Evolutionary conservation across 768 basidiomycete genomes (phyloP), one percentile per base, ranked within the genome.

Genomic region (Holtermanniella nyarrowii): DNA sequence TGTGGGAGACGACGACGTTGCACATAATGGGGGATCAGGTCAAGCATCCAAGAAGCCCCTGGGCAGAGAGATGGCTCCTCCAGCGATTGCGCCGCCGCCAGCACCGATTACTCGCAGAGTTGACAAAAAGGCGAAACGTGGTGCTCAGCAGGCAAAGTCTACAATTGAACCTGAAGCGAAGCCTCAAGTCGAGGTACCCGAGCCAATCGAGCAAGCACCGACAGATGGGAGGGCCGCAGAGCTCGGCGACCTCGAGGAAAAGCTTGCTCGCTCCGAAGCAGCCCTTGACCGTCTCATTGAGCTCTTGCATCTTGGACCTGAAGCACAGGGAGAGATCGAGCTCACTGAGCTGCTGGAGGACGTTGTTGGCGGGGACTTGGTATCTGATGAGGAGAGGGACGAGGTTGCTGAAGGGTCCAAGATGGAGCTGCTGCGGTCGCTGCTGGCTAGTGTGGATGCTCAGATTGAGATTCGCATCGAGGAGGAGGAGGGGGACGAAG

Each of bases 1-100:
- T 4, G 43, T 67, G 10, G 45, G 49, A 4, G 65, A 69, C 46
- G 54, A 54, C 5, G 63, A 65, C 11, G 55, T 58, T 31, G 44
- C n/a, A n/a, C n/a, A n/a, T n/a, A n/a, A n/a, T n/a, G n/a, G n/a
- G n/a, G n/a, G n/a, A n/a, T n/a, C n/a, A n/a, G n/a, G n/a, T n/a
- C n/a, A n/a, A n/a, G 31, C 31, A 16, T 37, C 31, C 10, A 37
- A 16, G 31, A 37, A 37, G 16, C 31, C 31, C 10, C 16, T 37
- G 31, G 31, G 31, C 7, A 37, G 31, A 37, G 31, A 37, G 31
- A 37, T 37, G 31, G 16, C 7, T 16, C 31, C 31, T 7, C 31
- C 31, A 16, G 31, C 10, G 31, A 7, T 37, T 7, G 10, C 31
- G 31, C 31, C 31, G 31, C 31, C 31, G 16, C 10, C 16, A 37